Percentiles rank a stretch among this genome's conserved stretches.
phyloP scores from a whole-genome alignment of 2,329 filamentous ascomycete genomes.

The Camptophora hylomeconis region DNA sequence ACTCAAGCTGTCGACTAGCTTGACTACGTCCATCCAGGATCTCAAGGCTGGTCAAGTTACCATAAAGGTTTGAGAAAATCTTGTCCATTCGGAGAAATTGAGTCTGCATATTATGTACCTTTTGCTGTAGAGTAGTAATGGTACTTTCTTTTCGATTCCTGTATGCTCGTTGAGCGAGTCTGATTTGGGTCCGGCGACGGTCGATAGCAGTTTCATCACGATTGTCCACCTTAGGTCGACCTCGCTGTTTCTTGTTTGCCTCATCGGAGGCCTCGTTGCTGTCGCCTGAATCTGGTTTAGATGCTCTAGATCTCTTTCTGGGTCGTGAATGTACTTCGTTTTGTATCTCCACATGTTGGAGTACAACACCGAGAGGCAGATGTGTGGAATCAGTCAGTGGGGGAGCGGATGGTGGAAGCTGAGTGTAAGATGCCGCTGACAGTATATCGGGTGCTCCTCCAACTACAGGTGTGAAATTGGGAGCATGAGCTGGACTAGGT shows the following conservation, averaged over 20 bases:
- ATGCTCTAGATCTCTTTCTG: constrained; percentile 9
- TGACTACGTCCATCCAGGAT: too few relatives aligned
- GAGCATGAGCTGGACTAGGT: too few relatives aligned
- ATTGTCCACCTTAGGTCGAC: constrained; percentile 62
- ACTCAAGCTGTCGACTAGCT: too few relatives aligned
- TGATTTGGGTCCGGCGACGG: constrained; percentile 77
- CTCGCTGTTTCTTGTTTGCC: constrained; percentile 36
- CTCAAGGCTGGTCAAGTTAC: too few relatives aligned
- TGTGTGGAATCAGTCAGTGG: too few relatives aligned
- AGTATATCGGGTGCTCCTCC: too few relatives aligned
- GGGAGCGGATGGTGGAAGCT: too few relatives aligned
- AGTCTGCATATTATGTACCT: constrained; percentile 55
- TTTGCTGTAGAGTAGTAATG: constrained; percentile 58
- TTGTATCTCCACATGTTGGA: too few relatives aligned
- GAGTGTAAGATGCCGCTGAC: too few relatives aligned
- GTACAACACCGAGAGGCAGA: too few relatives aligned
- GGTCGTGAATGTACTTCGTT: too few relatives aligned
- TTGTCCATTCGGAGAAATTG: constrained; percentile 63
- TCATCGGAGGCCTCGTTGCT: constrained; percentile 6
- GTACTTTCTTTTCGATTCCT: constrained; percentile 72
- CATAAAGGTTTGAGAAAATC: constrained; percentile 54
- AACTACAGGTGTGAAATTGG: too few relatives aligned
- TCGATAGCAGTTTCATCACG: constrained; percentile 65
- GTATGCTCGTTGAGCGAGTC: constrained; percentile 74
- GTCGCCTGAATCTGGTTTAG: constrained; percentile 4